These are phyloP conservation scores for Saccharomyces pastorianus DNA, from an alignment of 1,139 yeast genomes.

Conservation along the genomic window DNA sequence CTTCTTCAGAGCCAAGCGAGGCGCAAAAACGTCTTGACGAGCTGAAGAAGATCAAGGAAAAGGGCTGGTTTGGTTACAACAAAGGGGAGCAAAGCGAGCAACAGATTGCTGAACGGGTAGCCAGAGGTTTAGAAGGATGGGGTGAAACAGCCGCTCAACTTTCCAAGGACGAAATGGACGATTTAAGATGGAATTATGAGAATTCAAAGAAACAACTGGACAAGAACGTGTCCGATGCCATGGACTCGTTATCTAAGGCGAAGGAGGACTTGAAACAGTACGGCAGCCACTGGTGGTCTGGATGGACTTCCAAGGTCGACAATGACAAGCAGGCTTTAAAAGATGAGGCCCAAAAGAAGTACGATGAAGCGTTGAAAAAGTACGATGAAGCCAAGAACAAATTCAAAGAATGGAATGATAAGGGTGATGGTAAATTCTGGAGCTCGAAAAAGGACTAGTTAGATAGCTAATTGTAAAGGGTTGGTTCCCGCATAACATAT, in stretches of 20 bases:
- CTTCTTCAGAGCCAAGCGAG: conserved; percentile 20
- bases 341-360: conserved; percentile 29
- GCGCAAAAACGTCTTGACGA: conserved; percentile 23
- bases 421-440: conserved; percentile 26
- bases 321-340: conserved; percentile 6
- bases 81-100: conserved; percentile 19
- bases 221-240: conserved; percentile 15
- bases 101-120: conserved; percentile 30
- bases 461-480: not conserved
- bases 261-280: not conserved
- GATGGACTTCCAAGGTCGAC: not conserved
- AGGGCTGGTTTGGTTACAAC: conserved; percentile 24
- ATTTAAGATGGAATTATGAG: conserved; percentile 17
- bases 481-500: conserved; percentile 17
- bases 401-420: conserved; percentile 23
- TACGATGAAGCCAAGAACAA: conserved; percentile 29
- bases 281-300: not conserved
- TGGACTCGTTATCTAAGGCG: not conserved
- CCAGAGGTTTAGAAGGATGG: conserved; percentile 37
- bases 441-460: conserved; percentile 5
- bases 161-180: conserved; percentile 36
- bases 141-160: conserved; percentile 38
- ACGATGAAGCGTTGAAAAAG: conserved; percentile 30
- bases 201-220: conserved; percentile 14
- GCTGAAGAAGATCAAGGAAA: conserved; percentile 18